Evolutionary conservation across 2,329 filamentous ascomycete genomes (phyloP).

Genomic region (Penicillium sp.): DNA sequence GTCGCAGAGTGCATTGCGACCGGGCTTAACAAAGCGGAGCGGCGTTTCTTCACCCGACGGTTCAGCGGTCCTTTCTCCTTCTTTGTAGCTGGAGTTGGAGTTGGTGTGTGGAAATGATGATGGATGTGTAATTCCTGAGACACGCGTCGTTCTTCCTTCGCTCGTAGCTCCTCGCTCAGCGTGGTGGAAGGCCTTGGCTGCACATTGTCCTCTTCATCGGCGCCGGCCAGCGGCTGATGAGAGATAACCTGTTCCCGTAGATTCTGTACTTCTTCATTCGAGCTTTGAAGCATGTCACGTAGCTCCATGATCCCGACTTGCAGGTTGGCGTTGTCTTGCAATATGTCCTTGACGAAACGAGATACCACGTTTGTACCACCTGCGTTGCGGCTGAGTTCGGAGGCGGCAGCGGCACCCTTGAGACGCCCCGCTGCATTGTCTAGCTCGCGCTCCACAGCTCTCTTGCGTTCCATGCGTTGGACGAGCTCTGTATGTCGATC

Average conservation of each 20-base stretch:
- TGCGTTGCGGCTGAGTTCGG: slow-evolving; percentile 53
- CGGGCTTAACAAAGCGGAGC: slow-evolving; percentile 51
- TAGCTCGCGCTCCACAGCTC: slow-evolving; percentile 72
- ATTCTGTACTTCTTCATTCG: slow-evolving; percentile 85
- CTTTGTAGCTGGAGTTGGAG: slow-evolving; percentile 40
- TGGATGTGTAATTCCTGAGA: slow-evolving; percentile 83
- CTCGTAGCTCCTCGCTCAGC: slow-evolving; percentile 63
- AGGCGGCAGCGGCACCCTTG: slow-evolving; percentile 68
- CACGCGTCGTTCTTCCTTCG: slow-evolving; percentile 40
- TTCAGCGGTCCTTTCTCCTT: slow-evolving; percentile 48
- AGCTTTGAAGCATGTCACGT: slow-evolving; percentile 78
- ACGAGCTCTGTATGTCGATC: slow-evolving; percentile 74
- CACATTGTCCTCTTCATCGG: slow-evolving; percentile 19
- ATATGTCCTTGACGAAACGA: slow-evolving; percentile 88
- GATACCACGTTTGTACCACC: slow-evolving; percentile 67
- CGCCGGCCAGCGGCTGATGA: slow-evolving; percentile 59
- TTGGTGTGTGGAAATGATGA: slow-evolving; percentile 75
- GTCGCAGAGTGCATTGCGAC: slow-evolving; percentile 35
- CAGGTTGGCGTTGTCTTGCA: slow-evolving; percentile 89
- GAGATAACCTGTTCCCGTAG: slow-evolving; percentile 71
- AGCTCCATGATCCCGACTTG: slow-evolving; percentile 87
- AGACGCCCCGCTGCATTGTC: slow-evolving; percentile 69
- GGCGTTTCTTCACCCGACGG: slow-evolving; percentile 63
- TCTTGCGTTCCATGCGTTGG: slow-evolving; percentile 71
- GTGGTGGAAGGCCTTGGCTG: slow-evolving; percentile 42